Base-by-base conservation (phyloP, 345 rosid genomes). In the Lumnitzera littorea region DNA sequence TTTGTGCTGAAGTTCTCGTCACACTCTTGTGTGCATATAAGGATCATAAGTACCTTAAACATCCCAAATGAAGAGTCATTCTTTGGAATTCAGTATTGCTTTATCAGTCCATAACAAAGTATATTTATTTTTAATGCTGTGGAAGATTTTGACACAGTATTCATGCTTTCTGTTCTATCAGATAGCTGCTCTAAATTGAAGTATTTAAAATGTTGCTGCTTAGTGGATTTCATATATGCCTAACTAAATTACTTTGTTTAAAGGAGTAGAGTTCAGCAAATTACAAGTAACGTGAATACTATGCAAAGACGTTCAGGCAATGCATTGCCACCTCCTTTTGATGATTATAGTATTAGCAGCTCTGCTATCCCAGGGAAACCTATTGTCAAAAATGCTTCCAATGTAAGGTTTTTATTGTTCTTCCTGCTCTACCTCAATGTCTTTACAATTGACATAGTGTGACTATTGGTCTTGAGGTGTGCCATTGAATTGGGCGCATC, bases 261-360 rank as follows among this genome's bases (percentile, higher is more conserved):
- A 56, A 84, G 90, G 95, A 80, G 79, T 58, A 89, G 91, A 64
- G 96, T 89, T 60, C 95, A 87, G 68, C 87, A 89, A 76, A 82
- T 92, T 55, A 80, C 91, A 25, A 87, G 91, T 63, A 72, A 78
- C 51, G 65, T 84, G 69, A 84, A 60, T 64, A 71, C 71, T 73
- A 50, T 73, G 73, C 82, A 75, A 55, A 57, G 82, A 48, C 80
- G 81, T 15, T 64, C 91, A 13, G 96, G 98, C 64, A 79, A 53
- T 73, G 58, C 74, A 69, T 70, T 92, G 70, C 98, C 98, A 58
- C 94, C 94, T 11, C 91, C 98, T 2, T 4, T 80, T 43, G 89
- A 85, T 82, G 91, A 84, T 67, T 78, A 72, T 70, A 70, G 76
- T 68, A 67, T 70, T 46, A 79, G 61, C 67, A 74, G 52, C 70